A percentile compares a stretch with the other conserved stretches of the same genome.
phyloP scores from a whole-genome alignment of 1,139 yeast genomes.

The Magnusiomyces suaveolens region DNA sequence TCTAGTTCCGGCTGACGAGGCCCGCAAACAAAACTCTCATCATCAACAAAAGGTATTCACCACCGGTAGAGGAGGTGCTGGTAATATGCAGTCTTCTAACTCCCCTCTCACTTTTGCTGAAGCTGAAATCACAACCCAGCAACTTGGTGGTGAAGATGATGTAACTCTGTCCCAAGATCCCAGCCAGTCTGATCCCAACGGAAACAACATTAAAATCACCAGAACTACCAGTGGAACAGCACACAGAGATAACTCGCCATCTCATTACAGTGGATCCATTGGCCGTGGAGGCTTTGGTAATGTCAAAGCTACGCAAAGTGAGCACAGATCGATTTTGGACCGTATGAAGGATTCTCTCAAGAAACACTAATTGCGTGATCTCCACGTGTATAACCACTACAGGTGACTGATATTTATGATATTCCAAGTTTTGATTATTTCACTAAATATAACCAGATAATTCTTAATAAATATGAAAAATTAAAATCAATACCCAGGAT shows the following conservation, averaged over 20 bases:
- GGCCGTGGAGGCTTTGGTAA: conserved; percentile 37
- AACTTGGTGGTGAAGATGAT: conserved; percentile 19
- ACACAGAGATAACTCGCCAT: neutral
- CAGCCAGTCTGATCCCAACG: too few relatives aligned
- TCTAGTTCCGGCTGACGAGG: conserved; percentile 29
- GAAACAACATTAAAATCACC: too few relatives aligned
- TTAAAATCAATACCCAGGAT: too few relatives aligned
- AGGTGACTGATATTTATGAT: too few relatives aligned
- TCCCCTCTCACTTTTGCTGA: neutral
- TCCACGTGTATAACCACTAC: too few relatives aligned
- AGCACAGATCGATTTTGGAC: conserved; percentile 13
- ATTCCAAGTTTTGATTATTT: too few relatives aligned
- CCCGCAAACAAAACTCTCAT: conserved; percentile 38
- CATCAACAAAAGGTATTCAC: conserved; percentile 50
- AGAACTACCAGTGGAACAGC: neutral
- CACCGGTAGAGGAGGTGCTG: conserved; percentile 77
- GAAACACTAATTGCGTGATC: neutral
- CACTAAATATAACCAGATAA: too few relatives aligned
- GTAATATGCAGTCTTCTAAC: conserved; percentile 50
- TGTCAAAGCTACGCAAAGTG: conserved; percentile 23
- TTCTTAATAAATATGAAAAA: too few relatives aligned
- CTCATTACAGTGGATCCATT: conserved; percentile 18
- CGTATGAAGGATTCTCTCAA: conserved; percentile 16
- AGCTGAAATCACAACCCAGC: neutral
- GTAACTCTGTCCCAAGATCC: neutral